Conservation (phyloP, 2,329 filamentous ascomycete species). For the Fusarium sp. region DNA sequence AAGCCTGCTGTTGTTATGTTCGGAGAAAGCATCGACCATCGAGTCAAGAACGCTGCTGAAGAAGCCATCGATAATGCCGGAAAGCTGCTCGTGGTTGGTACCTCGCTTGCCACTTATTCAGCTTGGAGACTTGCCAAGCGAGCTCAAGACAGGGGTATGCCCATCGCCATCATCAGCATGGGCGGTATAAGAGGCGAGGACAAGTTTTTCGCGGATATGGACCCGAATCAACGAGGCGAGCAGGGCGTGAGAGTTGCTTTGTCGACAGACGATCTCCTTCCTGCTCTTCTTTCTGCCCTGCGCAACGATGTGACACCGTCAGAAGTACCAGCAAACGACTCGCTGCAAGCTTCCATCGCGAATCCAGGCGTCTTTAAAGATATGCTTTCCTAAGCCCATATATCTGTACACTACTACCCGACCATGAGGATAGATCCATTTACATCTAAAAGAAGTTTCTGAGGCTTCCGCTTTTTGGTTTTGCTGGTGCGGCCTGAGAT, state of each 20-base stretch:
- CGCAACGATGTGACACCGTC: constrained; percentile 46
- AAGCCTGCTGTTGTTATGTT: constrained; percentile 98
- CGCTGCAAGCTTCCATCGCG: constrained; percentile 26
- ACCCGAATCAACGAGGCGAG: constrained; percentile 63
- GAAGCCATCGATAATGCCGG: constrained; percentile 81
- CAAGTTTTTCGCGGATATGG: constrained; percentile 71
- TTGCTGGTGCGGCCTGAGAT: constrained; percentile 43
- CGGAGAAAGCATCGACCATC: constrained; percentile 82
- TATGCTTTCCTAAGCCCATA: constrained; percentile 64
- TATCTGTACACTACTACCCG: constrained; percentile 39
- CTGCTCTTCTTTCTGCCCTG: constrained; percentile 66
- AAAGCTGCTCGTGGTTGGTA: constrained; percentile 83
- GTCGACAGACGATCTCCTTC: constrained; percentile 68
- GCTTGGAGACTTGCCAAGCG: constrained; percentile 90
- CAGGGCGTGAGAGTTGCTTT: constrained; percentile 68
- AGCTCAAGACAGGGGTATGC: constrained; percentile 84
- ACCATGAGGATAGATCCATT: constrained; percentile 26
- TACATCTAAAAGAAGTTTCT: constrained; percentile 64
- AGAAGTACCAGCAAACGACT: constrained; percentile 16
- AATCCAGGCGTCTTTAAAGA: constrained; percentile 64
- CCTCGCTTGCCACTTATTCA: constrained; percentile 93
- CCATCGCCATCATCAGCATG: constrained; percentile 88
- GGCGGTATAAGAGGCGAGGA: constrained; percentile 86
- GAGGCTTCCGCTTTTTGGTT: constrained; percentile 51
- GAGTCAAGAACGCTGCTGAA: constrained; percentile 82